Evolutionary conservation across 2,329 filamentous ascomycete genomes (phyloP), one percentile per base, ranked within the genome.

Genomic region (Aspergillus luchuensis): DNA sequence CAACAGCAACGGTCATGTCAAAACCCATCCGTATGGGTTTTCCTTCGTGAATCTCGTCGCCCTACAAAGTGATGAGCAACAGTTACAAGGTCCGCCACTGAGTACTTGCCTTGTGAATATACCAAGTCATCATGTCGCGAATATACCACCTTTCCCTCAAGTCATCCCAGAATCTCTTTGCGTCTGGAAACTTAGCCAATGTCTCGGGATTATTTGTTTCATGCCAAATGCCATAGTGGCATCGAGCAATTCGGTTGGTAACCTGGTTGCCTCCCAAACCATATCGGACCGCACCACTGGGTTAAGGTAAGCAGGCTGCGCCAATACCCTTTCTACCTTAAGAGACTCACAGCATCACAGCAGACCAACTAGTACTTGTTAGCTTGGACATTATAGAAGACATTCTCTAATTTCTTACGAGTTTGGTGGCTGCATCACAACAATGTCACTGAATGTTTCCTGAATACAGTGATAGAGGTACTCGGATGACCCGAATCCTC

Each of bases 401-500:
- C 0, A 39, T 10, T 5, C n/a, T 3, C 2, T 30, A 2, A 15
- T 6, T 6, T 67, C 69, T 65, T 58, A 71, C 69, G 71, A 63
- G 47, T 72, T 65, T 0, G 47, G 60, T 1, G 70, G 72, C 25
- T 78, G 76, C 25, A 78, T 70, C 6, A 79, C 67, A 45, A 69
- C 62, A 2, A 75, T 69, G 1, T 59, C 56, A 0, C 63, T 57
- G 15, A 71, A 63, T 4, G 63, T 59, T 4, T 56, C 59, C 23
- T 71, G 55, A 2, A 78, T 58, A 5, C 66, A 63, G 10, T 63
- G 61, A 50, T 69, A 72, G 8, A 79, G 72, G 55, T 78, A 78
- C 13, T 71, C 69, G 6, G 71, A 78, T 6, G 68, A 61, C 1
- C 77, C 77, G 23, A 79, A 75, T 0, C 78, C 78, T 2, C 76